Conservation (phyloP, 176 grass and related monocot species). For the Chrysopogon serrulatus region DNA sequence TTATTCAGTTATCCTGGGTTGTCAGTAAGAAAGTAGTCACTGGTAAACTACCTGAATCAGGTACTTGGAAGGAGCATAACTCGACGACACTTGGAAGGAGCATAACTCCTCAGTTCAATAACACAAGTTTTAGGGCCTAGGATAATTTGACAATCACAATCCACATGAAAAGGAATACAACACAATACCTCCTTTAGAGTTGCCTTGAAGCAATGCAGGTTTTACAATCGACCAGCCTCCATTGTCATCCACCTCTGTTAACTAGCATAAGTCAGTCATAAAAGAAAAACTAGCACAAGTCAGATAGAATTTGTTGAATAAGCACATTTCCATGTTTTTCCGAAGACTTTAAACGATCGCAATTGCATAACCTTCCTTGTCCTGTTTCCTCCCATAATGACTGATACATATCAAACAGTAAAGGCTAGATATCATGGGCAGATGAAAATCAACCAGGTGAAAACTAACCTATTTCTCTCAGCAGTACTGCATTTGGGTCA, state of each 20-base stretch:
- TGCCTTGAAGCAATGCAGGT: conserved; percentile 47
- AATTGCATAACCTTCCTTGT: background rate
- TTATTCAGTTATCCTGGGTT: background rate
- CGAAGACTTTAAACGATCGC: background rate
- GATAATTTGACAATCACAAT: background rate
- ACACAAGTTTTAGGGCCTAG: background rate
- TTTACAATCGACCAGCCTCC: conserved; percentile 77
- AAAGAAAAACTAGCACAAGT: background rate
- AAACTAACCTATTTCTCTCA: conserved; percentile 81
- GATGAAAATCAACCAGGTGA: conserved; percentile 6
- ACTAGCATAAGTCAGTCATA: no score
- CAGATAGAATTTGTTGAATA: background rate
- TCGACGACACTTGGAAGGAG: no score
- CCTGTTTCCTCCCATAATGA: background rate
- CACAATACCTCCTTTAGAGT: conserved; percentile 44
- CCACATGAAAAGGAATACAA: background rate
- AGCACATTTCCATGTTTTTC: background rate
- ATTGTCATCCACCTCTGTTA: conserved; percentile 69
- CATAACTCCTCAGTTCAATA: background rate
- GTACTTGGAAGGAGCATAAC: background rate
- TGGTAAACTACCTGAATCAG: conserved; percentile 10
- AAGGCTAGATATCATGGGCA: background rate
- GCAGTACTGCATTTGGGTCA: conserved; percentile 81
- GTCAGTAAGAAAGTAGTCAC: background rate
- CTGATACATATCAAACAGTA: background rate